phyloP scores from a whole-genome alignment of 495 filamentous ascomycete species.

The Hypoxylon lienhwacheense region DNA sequence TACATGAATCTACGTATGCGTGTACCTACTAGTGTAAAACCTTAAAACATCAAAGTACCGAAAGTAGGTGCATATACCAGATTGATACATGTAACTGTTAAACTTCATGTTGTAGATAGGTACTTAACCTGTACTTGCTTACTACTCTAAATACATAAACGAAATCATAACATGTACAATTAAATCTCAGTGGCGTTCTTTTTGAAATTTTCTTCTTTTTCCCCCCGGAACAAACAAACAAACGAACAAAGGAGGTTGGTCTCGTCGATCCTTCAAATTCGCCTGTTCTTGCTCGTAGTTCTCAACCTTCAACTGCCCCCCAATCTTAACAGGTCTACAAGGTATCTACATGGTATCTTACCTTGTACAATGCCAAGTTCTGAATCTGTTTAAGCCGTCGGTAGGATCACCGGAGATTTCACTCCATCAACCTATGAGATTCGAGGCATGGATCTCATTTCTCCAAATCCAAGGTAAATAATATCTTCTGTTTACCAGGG shows the following conservation, averaged over 20 bases:
- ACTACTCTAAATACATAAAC: too few relatives aligned
- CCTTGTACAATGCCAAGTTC: conserved; percentile 27
- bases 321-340: conserved; percentile 29
- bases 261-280: conserved; percentile 29
- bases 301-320: neutral
- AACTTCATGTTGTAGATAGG: neutral
- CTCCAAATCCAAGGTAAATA: conserved; percentile 33
- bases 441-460: conserved; percentile 6
- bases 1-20: neutral
- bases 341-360: too few relatives aligned
- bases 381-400: conserved; percentile 11
- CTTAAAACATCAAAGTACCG: too few relatives aligned
- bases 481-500: conserved; percentile 14
- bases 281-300: conserved; percentile 12
- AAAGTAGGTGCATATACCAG: too few relatives aligned
- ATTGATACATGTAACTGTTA: too few relatives aligned
- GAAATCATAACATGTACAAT: too few relatives aligned
- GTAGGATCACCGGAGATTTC: conserved; percentile 28
- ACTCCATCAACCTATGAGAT: conserved; percentile 29
- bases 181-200: conserved; percentile 1
- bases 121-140: too few relatives aligned
- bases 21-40: too few relatives aligned
- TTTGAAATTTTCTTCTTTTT: conserved; percentile 6
- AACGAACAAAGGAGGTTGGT: conserved; percentile 7
- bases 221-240: neutral